A percentile compares a stretch with the other conserved stretches of the same genome.
Conservation (phyloP, 2,329 filamentous ascomycete species). For the Fusarium succisae region DNA sequence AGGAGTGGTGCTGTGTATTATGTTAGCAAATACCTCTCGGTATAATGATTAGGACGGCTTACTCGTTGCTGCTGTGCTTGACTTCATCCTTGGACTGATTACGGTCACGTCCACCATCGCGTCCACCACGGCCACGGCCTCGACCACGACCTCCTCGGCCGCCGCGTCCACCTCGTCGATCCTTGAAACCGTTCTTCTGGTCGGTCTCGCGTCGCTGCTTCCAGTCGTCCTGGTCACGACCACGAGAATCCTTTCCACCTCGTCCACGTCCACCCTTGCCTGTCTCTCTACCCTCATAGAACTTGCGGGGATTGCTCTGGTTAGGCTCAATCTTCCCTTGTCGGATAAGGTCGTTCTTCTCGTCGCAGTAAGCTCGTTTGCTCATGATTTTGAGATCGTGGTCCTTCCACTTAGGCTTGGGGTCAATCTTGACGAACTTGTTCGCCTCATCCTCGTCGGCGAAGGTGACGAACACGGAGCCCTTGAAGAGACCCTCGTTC, state of each 20-base stretch:
- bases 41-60: conserved; percentile 4
- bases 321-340: conserved; percentile 74
- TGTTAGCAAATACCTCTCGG: conserved; percentile 19
- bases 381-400: conserved; percentile 82
- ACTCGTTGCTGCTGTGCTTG: conserved; percentile 43
- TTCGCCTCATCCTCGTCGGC: conserved; percentile 79
- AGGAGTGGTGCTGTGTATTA: conserved; percentile 40
- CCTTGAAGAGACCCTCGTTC: conserved; percentile 83
- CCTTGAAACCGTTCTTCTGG: conserved; percentile 67
- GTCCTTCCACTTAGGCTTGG: conserved; percentile 85
- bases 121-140: conserved; percentile 52
- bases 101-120: conserved; percentile 53
- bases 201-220: conserved; percentile 71
- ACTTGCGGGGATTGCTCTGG: conserved; percentile 52
- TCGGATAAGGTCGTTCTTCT: conserved; percentile 77
- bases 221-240: conserved; percentile 66
- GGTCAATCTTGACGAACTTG: conserved; percentile 81
- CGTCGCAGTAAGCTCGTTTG: conserved; percentile 88
- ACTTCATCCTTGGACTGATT: conserved; percentile 43
- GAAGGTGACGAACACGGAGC: conserved; percentile 96
- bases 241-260: conserved; percentile 49
- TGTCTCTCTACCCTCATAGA: conserved; percentile 59
- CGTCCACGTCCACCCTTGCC: conserved; percentile 52
- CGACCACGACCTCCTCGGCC: conserved; percentile 57
- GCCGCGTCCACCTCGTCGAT: conserved; percentile 55